These are phyloP conservation scores for Panicum miliaceum DNA, from an alignment of 176 grass and related monocot species.

Conservation along the genomic window DNA sequence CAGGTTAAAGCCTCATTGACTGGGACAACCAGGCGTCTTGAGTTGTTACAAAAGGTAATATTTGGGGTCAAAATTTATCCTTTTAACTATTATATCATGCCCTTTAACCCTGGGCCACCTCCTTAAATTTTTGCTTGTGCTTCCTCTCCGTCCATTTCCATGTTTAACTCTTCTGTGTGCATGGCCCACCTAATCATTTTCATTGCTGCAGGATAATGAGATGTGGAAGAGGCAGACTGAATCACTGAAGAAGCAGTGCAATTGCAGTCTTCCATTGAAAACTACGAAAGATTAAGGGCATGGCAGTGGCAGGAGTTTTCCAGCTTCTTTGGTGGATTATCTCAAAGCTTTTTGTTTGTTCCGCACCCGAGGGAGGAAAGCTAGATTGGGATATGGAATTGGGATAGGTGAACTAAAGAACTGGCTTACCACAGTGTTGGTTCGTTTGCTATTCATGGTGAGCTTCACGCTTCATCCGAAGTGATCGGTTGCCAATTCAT, in stretches of 20 bases:
- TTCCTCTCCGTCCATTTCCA: constrained; percentile 9
- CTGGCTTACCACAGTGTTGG: neutral
- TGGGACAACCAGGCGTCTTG: constrained; percentile 49
- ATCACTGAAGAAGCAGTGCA: constrained; percentile 50
- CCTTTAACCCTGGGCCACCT: neutral
- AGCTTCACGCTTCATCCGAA: neutral
- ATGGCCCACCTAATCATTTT: constrained; percentile 9
- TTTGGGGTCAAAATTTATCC: neutral
- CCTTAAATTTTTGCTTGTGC: neutral
- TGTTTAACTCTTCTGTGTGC: no score
- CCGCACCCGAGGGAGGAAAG: neutral
- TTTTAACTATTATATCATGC: neutral
- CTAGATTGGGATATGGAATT: constrained; percentile 18
- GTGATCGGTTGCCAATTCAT: neutral
- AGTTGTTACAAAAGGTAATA: constrained; percentile 65
- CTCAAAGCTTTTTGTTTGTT: neutral
- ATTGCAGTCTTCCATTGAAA: constrained; percentile 42
- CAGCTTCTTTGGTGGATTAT: constrained; percentile 28
- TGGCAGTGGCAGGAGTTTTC: neutral
- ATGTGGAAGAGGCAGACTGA: constrained; percentile 62
- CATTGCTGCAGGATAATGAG: constrained; percentile 55
- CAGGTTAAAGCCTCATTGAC: constrained; percentile 69
- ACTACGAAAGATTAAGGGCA: constrained; percentile 12
- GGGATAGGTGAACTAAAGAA: neutral
- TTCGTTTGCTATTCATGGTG: neutral